Conservation (phyloP, 257 asterid species). For the Rubia yunnanensis region DNA sequence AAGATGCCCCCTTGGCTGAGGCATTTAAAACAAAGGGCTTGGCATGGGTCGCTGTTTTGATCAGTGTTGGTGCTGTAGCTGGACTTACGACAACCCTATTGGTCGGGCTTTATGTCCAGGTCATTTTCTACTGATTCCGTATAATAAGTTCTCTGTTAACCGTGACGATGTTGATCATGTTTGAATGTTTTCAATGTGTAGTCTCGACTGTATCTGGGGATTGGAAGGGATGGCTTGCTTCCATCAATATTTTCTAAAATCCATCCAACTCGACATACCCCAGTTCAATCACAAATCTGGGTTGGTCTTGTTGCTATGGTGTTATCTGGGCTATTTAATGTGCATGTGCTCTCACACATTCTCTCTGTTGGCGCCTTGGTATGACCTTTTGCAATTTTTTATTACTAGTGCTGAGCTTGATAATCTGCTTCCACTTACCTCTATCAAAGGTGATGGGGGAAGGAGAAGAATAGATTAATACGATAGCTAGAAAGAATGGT, state of each 20-base stretch:
- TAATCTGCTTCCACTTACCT: neutral
- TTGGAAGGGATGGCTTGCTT: conserved; percentile 91
- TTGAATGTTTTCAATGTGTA: conserved; percentile 22
- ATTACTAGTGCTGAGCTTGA: neutral
- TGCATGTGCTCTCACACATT: conserved; percentile 76
- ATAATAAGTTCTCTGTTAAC: neutral
- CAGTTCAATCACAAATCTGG: conserved; percentile 85
- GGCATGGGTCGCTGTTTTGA: conserved; percentile 66
- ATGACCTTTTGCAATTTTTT: conserved; percentile 21
- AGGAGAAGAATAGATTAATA: neutral
- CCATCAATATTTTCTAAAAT: conserved; percentile 74
- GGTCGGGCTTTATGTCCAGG: conserved; percentile 99
- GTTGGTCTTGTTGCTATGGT: conserved; percentile 75
- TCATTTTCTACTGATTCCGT: conserved; percentile 15
- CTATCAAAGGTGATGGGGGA: neutral
- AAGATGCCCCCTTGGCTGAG: conserved; percentile 85
- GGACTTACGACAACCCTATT: conserved; percentile 91
- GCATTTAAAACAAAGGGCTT: conserved; percentile 80
- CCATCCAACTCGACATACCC: conserved; percentile 71
- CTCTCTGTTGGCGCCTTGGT: conserved; percentile 96
- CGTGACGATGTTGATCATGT: neutral
- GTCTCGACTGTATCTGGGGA: conserved; percentile 95
- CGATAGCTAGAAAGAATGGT: neutral
- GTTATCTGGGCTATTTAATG: conserved; percentile 81
- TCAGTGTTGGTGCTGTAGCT: conserved; percentile 95